Evolutionary conservation across 768 basidiomycete species (phyloP).

Genomic region (Tephrocybe sp.): DNA sequence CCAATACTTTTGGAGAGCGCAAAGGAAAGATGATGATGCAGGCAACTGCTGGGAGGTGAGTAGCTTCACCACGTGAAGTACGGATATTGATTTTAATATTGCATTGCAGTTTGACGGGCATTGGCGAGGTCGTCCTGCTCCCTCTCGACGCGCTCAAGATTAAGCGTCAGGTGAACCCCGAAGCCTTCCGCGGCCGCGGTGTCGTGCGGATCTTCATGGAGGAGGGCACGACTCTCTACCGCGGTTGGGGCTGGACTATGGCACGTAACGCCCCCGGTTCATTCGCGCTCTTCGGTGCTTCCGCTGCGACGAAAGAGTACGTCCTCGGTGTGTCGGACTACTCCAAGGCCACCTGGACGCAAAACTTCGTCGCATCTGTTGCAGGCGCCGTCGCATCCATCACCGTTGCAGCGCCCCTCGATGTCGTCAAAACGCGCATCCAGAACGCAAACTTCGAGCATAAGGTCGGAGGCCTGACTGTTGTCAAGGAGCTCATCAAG

Average conservation of each 20-base stretch:
- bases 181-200: conserved; percentile 94
- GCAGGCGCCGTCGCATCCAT: conserved; percentile 95
- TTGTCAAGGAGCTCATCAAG: conserved; percentile 81
- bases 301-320: conserved; percentile 93
- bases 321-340: conserved; percentile 86
- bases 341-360: conserved; percentile 91
- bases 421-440: conserved; percentile 95
- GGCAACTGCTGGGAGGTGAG: conserved; percentile 89
- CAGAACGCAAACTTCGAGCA: conserved; percentile 97
- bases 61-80: not conserved
- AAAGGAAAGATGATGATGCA: conserved; percentile 96
- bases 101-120: conserved; percentile 59
- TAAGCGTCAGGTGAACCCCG: conserved; percentile 97
- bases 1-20: conserved; percentile 85
- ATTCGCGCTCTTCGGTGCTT: conserved; percentile 98
- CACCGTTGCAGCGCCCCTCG: conserved; percentile 93
- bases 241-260: conserved; percentile 99
- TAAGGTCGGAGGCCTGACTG: conserved; percentile 75
- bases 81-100: not conserved
- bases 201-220: conserved; percentile 87
- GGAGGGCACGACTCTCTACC: conserved; percentile 89
- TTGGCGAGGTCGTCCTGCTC: conserved; percentile 98
- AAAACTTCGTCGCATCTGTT: conserved; percentile 96
- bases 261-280: conserved; percentile 95
- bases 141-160: conserved; percentile 97